These are phyloP conservation scores for Cryptococcus maquisensis DNA, from an alignment of 1,284 basidiomycete species.

Conservation along the genomic window DNA sequence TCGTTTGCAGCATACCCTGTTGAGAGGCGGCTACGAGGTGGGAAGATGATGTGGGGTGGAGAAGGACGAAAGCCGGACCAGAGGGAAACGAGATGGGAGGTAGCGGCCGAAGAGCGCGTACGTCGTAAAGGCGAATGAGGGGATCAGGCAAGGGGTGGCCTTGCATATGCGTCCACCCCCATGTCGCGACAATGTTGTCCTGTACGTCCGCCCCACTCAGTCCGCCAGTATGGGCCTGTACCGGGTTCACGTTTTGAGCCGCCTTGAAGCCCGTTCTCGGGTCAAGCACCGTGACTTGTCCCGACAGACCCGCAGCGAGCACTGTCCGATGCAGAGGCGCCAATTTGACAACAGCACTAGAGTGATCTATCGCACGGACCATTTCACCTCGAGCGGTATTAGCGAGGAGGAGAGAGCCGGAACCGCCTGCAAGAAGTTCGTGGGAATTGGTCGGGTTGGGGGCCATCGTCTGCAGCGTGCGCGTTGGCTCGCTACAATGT, in stretches of 20 bases:
- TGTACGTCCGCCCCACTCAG: slow-evolving; percentile 75
- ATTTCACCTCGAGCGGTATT: slow-evolving; percentile 69
- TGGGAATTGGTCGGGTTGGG: slow-evolving; percentile 50
- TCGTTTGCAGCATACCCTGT: slow-evolving; percentile 82
- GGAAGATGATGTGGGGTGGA: slow-evolving; percentile 73
- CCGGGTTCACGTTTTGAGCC: slow-evolving; percentile 52
- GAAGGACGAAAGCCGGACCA: slow-evolving; percentile 79
- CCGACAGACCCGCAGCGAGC: slow-evolving; percentile 75
- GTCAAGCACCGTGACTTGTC: slow-evolving; percentile 78
- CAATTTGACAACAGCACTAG: slow-evolving; percentile 38
- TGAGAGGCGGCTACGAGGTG: slow-evolving; percentile 76
- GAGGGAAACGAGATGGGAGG: slow-evolving; percentile 78
- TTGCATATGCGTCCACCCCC: slow-evolving; percentile 84
- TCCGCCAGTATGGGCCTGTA: slow-evolving; percentile 74
- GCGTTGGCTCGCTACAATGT: slow-evolving; percentile 33
- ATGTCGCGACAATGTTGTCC: slow-evolving; percentile 75
- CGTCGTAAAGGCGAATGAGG: slow-evolving; percentile 86
- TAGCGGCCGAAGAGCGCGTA: slow-evolving; percentile 73
- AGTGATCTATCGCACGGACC: slow-evolving; percentile 56
- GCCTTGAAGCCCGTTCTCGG: slow-evolving; percentile 58
- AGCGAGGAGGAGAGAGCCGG: slow-evolving; percentile 60
- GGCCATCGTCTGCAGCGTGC: slow-evolving; percentile 44
- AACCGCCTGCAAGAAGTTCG: slow-evolving; percentile 61
- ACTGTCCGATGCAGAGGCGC: slow-evolving; percentile 49
- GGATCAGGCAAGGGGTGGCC: slow-evolving; percentile 86